Evolutionary conservation across 345 rosid genomes (phyloP), one percentile per base, ranked within the genome.

Genomic region (Populus davidiana): DNA sequence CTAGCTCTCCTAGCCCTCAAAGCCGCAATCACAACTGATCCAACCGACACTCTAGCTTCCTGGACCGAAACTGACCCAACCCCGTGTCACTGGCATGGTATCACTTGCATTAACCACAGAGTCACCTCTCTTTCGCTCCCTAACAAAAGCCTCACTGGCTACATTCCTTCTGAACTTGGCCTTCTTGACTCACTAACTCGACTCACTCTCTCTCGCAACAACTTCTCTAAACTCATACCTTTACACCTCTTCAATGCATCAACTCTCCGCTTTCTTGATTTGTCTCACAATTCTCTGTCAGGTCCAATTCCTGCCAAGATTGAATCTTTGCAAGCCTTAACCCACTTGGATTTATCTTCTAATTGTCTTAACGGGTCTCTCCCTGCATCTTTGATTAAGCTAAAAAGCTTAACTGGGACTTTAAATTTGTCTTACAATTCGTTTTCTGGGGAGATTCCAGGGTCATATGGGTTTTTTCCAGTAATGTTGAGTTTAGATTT

Each of bases 141-240:
- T 29, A 79, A 85, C 73, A 89, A 79, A 77, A 80, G 77, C 23
- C 81, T 94, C 3, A 82, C 89, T 0, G 98, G 98, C 47, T 94
- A 94, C 87, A 83, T 94, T n/a, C 98, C 98, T 2, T 94, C 97
- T 1, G 97, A 94, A 67, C 90, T 94, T 78, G 97, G 97, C 27
- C 85, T 88, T 13, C 89, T 94, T 16, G 88, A 89, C 88, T 89
- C 93, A 1, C 90, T 94, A 74, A 29, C 79, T 72, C 86, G 80
- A 4, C 90, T 94, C 81, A 84, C 83, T 59, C 92, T 94, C 59
- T 67, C 88, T 73, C 78, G 62, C 76, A 94, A 92, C 86, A 89
- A 91, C 79, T 90, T 94, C 86, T 87, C 97, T 2, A 86, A 86
- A 41, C 85, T 69, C 6, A 69, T 94, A 17, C 97, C 98, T 16